These are phyloP conservation scores for Quercus phellos DNA, from an alignment of 331 rosid genomes.

Conservation along the genomic window DNA sequence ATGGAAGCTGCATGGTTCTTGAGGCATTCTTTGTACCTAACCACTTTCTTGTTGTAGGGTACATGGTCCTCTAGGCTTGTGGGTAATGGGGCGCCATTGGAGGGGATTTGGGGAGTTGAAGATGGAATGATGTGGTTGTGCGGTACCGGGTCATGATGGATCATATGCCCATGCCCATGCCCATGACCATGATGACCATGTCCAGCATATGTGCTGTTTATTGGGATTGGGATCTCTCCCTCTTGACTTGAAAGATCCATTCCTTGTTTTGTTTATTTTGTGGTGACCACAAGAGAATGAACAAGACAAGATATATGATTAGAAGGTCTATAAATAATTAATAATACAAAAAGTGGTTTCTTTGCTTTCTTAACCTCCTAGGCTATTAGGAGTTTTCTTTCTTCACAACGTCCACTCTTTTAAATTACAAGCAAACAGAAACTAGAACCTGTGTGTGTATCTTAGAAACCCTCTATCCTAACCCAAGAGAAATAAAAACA, in stretches of 20 bases:
- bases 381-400: neutral
- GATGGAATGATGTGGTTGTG: conserved; percentile 37
- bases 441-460: neutral
- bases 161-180: conserved; percentile 42
- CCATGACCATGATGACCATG: conserved; percentile 22
- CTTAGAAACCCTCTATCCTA: neutral
- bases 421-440: neutral
- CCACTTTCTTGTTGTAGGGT: conserved; percentile 32
- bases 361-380: conserved; percentile 17
- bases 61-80: conserved; percentile 18
- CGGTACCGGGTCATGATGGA: conserved; percentile 38
- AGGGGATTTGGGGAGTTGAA: conserved; percentile 29
- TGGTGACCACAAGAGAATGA: conserved; percentile 30
- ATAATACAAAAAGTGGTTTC: conserved; percentile 4
- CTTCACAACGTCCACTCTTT: neutral
- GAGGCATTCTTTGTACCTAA: conserved; percentile 67
- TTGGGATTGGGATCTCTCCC: conserved; percentile 62
- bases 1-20: conserved; percentile 89
- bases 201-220: conserved; percentile 41
- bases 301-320: conserved; percentile 5
- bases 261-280: neutral
- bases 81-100: conserved; percentile 36
- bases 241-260: conserved; percentile 63
- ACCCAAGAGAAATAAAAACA: neutral
- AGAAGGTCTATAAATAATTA: conserved; percentile 10